Evolutionary conservation across 2,329 filamentous ascomycete species (phyloP).

Genomic region (Acrodontium crateriforme): DNA sequence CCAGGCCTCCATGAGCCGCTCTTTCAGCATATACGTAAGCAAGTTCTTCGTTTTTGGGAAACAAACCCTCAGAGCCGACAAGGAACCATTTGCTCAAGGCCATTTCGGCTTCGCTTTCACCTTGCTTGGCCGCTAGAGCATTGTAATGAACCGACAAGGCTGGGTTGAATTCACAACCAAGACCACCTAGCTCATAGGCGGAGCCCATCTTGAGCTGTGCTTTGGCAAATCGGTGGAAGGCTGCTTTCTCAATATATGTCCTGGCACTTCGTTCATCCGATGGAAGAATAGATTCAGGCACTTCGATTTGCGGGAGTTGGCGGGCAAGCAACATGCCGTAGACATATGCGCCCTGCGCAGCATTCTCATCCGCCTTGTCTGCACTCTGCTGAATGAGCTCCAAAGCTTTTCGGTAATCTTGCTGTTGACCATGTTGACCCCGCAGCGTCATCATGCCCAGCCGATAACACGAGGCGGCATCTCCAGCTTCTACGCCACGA

Average conservation of each 20-base stretch:
- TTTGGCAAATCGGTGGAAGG: slow-evolving; percentile 89
- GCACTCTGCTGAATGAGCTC: slow-evolving; percentile 75
- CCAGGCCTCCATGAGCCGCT: slow-evolving; percentile 65
- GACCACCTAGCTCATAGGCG: slow-evolving; percentile 83
- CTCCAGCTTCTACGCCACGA: slow-evolving; percentile 60
- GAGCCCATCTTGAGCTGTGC: slow-evolving; percentile 96
- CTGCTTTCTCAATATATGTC: slow-evolving; percentile 89
- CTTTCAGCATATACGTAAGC: slow-evolving; percentile 84
- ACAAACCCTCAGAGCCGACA: slow-evolving; percentile 82
- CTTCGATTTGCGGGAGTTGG: slow-evolving; percentile 77
- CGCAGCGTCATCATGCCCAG: slow-evolving; percentile 96
- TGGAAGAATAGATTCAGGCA: slow-evolving; percentile 59
- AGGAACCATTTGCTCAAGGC: slow-evolving; percentile 98
- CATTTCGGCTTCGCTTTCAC: slow-evolving; percentile 84
- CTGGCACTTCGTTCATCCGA: slow-evolving; percentile 60
- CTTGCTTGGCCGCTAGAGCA: slow-evolving; percentile 78
- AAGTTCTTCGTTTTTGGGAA: slow-evolving; percentile 89
- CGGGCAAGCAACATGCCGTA: slow-evolving; percentile 84
- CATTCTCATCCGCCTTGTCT: slow-evolving; percentile 83
- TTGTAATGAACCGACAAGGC: slow-evolving; percentile 92
- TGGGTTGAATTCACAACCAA: slow-evolving; percentile 90
- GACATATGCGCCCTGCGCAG: slow-evolving; percentile 82
- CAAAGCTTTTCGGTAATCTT: slow-evolving; percentile 64
- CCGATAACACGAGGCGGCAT: slow-evolving; percentile 77
- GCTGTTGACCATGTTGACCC: slow-evolving; percentile 79